These are phyloP conservation scores for Thraustochytrium sp. DNA, from an alignment of 352 stramenopile species.

Conservation along the genomic window DNA sequence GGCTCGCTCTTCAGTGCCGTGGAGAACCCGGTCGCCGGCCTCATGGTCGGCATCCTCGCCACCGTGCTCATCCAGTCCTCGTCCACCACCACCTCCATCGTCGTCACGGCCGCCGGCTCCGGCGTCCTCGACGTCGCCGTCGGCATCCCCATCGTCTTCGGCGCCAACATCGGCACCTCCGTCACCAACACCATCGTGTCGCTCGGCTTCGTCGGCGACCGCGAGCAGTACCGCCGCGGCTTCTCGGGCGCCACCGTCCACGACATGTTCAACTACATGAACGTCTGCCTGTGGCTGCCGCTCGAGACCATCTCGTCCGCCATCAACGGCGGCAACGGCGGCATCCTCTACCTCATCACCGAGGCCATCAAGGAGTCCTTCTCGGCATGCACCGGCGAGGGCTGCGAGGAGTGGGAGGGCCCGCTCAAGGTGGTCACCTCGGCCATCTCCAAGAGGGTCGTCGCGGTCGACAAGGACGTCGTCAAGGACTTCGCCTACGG, in stretches of 20 bases:
- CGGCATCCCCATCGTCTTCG: conserved; percentile 82
- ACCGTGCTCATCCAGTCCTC: conserved; percentile 67
- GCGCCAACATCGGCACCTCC: conserved; percentile 76
- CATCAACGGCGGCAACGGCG: conserved; percentile 60
- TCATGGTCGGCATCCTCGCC: conserved; percentile 68
- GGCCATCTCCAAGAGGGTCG: conserved; percentile 37
- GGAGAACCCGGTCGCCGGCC: conserved; percentile 64
- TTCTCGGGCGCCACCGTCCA: conserved; percentile 66
- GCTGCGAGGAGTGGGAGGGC: neutral
- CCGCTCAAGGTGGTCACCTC: neutral
- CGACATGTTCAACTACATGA: conserved; percentile 79
- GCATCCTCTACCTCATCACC: conserved; percentile 42
- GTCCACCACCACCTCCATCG: conserved; percentile 68
- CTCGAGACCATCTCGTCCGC: conserved; percentile 62
- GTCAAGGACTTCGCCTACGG: conserved; percentile 44
- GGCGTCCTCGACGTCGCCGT: conserved; percentile 66
- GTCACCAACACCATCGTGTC: conserved; percentile 82
- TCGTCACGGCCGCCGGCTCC: conserved; percentile 63
- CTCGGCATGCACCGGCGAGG: neutral
- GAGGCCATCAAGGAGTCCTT: neutral
- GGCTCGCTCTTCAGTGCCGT: conserved; percentile 65
- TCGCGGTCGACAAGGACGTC: conserved; percentile 58
- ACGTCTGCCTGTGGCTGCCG: conserved; percentile 65
- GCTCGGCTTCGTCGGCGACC: conserved; percentile 71
- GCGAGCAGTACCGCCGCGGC: conserved; percentile 62